Percentiles rank a stretch among this genome's conserved stretches.
Conservation (phyloP, 768 basidiomycete species). For the Hygrophorus russula region DNA sequence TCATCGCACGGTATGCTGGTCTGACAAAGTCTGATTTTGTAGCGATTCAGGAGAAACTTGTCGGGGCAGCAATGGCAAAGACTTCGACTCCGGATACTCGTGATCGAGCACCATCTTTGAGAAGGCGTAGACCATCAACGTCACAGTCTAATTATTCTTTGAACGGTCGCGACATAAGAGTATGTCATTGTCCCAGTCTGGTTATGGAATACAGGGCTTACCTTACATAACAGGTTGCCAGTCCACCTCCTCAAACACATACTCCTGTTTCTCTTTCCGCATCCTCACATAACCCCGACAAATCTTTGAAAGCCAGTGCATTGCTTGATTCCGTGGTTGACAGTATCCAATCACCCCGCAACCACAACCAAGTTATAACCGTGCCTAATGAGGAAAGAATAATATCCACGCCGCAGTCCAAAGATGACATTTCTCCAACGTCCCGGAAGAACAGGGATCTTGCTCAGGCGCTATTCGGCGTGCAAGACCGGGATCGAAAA, state of each 20-base stretch:
- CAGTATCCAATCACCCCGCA: constrained; percentile 31
- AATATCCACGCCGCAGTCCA: constrained; percentile 14
- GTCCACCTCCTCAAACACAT: constrained; percentile 41
- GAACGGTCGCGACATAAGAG: constrained; percentile 34
- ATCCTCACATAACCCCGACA: constrained; percentile 28
- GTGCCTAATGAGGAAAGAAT: constrained; percentile 12
- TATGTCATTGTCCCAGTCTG: constrained; percentile 11
- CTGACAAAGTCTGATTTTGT: constrained; percentile 60
- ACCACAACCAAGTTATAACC: constrained; percentile 16
- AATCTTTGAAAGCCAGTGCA: constrained; percentile 49
- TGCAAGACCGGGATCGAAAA: constrained; percentile 21
- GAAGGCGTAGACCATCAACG: constrained; percentile 67
- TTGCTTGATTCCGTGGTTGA: constrained; percentile 54
- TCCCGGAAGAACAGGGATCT: constrained; percentile 62
- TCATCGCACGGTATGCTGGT: constrained; percentile 55
- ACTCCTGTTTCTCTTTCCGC: constrained; percentile 24
- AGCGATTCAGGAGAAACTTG: constrained; percentile 65
- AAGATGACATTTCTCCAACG: constrained; percentile 32
- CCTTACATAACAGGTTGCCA: constrained; percentile 34
- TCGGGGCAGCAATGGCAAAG: constrained; percentile 50
- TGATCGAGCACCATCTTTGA: constrained; percentile 58
- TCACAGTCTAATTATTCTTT: constrained; percentile 72
- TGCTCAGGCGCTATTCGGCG: constrained; percentile 67
- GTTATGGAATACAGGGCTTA: constrained; percentile 1
- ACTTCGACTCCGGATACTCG: constrained; percentile 44